Evolutionary conservation across 2,329 filamentous ascomycete species (phyloP), one percentile per base, ranked within the genome.

Genomic region (Nothomitra cinnamomea): DNA sequence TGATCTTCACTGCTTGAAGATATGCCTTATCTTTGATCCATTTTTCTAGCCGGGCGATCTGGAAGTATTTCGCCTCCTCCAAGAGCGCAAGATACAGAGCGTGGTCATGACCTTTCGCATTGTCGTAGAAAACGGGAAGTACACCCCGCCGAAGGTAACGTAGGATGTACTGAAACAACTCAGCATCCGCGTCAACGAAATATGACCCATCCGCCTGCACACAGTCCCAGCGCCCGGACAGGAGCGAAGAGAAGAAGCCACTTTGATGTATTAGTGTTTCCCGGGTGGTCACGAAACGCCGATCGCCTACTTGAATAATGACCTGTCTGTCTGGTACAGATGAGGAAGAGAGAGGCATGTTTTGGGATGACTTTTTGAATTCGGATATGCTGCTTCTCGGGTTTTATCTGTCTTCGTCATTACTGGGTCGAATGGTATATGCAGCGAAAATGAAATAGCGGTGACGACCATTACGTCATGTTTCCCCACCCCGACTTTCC

Each of bases 121-220:
- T 54, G 41, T 63, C 57, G 55, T 61, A 70, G 58, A 69, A 69
- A 0, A 71, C 21, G 0, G 68, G 66, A 35, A 61, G 59, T 2
- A 61, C 58, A 1, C 61, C 60, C 3, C 58, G 61, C 1, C 67
- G 64, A 12, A 69, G 60, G 54, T 63, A 69, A 0, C 58, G 57
- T 2, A 69, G 60, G 53, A 69, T 58, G 51, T 70, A 60, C 12
- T 60, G 53, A 55, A 71, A 71, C 1, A 67, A 25, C 0, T 60
- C 55, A 0, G 64, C 59, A 43, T 71, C 65, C 0, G 65, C 59
- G 54, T 71, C 68, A 19, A 72, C 53, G 58, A 70, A 71, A 57
- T 65, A 65, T 0, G 62, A 61, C 0, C 63, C 65, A 21, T 69
- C 63, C 5, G 53, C 35, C 45, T 62, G 56, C 24, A 45, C 51